Conservation (phyloP, 2,329 filamentous ascomycete species). For the Fusarium subglutinans region DNA sequence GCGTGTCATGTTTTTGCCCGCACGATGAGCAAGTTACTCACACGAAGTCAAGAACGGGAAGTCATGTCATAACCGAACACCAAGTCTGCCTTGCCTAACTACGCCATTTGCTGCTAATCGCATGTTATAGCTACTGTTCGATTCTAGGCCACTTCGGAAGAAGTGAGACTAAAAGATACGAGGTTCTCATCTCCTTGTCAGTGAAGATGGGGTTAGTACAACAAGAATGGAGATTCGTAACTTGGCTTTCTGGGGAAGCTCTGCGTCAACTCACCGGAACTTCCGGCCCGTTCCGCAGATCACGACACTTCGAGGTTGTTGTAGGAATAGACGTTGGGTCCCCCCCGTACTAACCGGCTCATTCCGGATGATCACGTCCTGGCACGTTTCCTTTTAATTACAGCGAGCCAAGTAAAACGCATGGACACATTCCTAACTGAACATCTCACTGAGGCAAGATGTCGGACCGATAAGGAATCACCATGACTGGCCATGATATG, state of each 20-base stretch:
- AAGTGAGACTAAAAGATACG: fast-evolving
- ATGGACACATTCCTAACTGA: neutral
- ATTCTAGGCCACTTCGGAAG: no score
- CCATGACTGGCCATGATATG: no score
- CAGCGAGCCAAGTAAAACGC: neutral
- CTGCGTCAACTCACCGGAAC: neutral
- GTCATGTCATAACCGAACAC: fast-evolving
- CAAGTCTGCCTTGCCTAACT: neutral
- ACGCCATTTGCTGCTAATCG: neutral
- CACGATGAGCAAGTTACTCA: neutral
- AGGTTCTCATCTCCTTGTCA: fast-evolving
- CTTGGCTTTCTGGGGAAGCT: neutral
- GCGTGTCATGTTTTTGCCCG: neutral
- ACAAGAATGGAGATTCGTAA: neutral
- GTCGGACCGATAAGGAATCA: no score
- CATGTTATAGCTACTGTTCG: neutral
- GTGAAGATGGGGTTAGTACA: no score
- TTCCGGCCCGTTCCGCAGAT: neutral
- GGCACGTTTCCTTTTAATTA: neutral
- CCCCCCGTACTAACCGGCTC: neutral
- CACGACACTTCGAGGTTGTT: neutral
- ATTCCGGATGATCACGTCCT: neutral
- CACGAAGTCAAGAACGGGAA: neutral
- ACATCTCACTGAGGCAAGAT: no score
- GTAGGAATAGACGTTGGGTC: fast-evolving